phyloP scores from a whole-genome alignment of 2,329 filamentous ascomycete genomes.

The Aspergillus spinulosporus region DNA sequence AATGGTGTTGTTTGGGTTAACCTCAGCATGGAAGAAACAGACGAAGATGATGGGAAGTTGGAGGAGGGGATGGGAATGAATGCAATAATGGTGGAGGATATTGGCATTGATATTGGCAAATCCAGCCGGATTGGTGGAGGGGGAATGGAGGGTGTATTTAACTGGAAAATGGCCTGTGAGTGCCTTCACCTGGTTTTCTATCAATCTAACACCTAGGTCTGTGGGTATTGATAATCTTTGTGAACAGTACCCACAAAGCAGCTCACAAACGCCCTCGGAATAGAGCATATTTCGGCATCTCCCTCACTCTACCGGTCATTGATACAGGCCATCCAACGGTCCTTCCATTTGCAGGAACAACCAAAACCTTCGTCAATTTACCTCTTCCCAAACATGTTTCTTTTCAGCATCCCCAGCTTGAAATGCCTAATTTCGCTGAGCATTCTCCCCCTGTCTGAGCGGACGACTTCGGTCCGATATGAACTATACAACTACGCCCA shows the following conservation, averaged over 20 bases:
- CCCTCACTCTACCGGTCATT: not conserved
- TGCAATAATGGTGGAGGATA: conserved; percentile 11
- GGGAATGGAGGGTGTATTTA: conserved; percentile 31
- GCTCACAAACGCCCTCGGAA: not conserved
- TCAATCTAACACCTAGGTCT: too few species aligned
- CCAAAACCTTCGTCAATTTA: not conserved
- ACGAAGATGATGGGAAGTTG: conserved; percentile 18
- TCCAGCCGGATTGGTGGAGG: conserved; percentile 23
- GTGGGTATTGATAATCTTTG: too few species aligned
- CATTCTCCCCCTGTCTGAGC: conserved; percentile 29
- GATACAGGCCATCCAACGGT: not conserved
- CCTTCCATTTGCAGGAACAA: not conserved
- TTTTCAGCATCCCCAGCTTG: conserved; percentile 24
- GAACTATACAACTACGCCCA: conserved; percentile 27
- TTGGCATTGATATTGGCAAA: not conserved
- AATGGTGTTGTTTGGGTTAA: conserved; percentile 1
- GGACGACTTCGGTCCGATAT: conserved; percentile 31
- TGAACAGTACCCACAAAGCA: conserved; percentile 9
- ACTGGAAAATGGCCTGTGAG: conserved; percentile 38
- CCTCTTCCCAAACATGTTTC: conserved; percentile 28
- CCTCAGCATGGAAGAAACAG: not conserved
- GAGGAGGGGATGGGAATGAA: too few species aligned
- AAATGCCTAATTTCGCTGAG: conserved; percentile 27
- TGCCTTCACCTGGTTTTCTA: not conserved
- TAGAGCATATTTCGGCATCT: not conserved